These are phyloP conservation scores for Populus nigra DNA, from an alignment of 345 rosid genomes.

Conservation along the genomic window DNA sequence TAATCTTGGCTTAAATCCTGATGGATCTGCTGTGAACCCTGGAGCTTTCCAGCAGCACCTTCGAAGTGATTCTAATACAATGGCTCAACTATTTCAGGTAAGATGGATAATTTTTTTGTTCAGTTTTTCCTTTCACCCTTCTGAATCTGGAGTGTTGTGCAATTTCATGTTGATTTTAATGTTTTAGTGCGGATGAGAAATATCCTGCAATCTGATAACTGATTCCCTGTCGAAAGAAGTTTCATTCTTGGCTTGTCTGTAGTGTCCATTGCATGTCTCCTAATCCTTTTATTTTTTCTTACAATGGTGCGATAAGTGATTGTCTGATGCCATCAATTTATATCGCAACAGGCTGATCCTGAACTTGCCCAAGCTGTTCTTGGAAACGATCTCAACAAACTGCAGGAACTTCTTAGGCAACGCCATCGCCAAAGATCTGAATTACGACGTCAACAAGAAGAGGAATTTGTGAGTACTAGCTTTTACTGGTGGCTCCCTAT, in stretches of 20 bases:
- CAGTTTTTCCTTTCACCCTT: background rate
- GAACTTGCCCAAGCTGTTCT: conserved; percentile 81
- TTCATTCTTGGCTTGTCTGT: background rate
- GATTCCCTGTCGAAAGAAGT: background rate
- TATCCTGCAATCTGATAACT: background rate
- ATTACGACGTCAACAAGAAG: conserved; percentile 63
- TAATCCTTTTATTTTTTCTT: background rate
- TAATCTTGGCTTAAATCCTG: conserved; percentile 64
- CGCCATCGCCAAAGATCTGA: conserved; percentile 70
- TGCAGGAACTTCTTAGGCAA: conserved; percentile 68
- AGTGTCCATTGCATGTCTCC: background rate
- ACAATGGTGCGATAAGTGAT: background rate
- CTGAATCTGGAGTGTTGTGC: background rate
- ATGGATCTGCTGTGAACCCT: conserved; percentile 91
- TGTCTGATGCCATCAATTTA: background rate
- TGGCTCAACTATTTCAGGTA: conserved; percentile 88
- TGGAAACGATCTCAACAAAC: conserved; percentile 79
- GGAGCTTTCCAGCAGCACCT: conserved; percentile 83
- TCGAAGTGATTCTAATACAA: conserved; percentile 64
- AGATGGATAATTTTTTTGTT: conserved; percentile 8
- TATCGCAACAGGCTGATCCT: conserved; percentile 59
- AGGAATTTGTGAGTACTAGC: conserved; percentile 66
- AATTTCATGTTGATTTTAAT: background rate
- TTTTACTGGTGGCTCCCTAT: conserved; percentile 6
- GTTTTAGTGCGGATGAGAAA: background rate